Percentiles rank a stretch among this genome's conserved stretches.
phyloP scores from a whole-genome alignment of 495 filamentous ascomycete species.

The Letharia columbiana region DNA sequence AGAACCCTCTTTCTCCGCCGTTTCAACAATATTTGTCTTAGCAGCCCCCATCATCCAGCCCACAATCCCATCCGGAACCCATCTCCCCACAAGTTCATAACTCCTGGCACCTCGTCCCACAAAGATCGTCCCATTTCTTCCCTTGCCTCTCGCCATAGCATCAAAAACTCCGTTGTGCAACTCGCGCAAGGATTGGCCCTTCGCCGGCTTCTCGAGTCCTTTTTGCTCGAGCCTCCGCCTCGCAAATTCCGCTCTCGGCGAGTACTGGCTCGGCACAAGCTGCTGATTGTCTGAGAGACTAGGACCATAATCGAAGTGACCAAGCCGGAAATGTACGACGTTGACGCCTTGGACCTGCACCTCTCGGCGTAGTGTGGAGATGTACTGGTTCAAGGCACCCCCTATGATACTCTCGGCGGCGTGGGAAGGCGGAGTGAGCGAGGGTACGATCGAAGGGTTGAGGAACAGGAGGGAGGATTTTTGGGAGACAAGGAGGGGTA shows the following conservation, averaged over 20 bases:
- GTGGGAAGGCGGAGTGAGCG: conserved; percentile 75
- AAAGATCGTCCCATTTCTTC: conserved; percentile 42
- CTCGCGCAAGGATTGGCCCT: conserved; percentile 59
- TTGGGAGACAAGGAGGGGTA: conserved; percentile 58
- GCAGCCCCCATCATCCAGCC: conserved; percentile 73
- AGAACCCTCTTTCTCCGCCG: background rate
- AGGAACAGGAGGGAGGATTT: conserved; percentile 63
- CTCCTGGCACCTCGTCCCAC: conserved; percentile 73
- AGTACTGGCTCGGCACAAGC: conserved; percentile 18
- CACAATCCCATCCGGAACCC: conserved; percentile 70
- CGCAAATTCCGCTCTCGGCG: conserved; percentile 13
- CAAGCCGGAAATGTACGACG: conserved; percentile 77
- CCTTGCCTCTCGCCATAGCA: conserved; percentile 52
- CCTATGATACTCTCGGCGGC: conserved; percentile 71
- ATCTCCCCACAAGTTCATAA: conserved; percentile 80
- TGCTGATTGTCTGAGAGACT: conserved; percentile 24
- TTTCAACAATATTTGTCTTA: background rate
- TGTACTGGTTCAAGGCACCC: conserved; percentile 72
- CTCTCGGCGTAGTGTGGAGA: conserved; percentile 65
- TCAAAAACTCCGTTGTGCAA: conserved; percentile 85
- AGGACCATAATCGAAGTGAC: conserved; percentile 63
- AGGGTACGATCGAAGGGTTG: conserved; percentile 75
- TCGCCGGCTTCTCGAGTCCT: conserved; percentile 8
- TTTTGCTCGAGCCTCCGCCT: conserved; percentile 11
- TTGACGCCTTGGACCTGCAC: conserved; percentile 60